Conservation (phyloP, 176 grass and related monocot genomes). For the Elymus sibiricus region DNA sequence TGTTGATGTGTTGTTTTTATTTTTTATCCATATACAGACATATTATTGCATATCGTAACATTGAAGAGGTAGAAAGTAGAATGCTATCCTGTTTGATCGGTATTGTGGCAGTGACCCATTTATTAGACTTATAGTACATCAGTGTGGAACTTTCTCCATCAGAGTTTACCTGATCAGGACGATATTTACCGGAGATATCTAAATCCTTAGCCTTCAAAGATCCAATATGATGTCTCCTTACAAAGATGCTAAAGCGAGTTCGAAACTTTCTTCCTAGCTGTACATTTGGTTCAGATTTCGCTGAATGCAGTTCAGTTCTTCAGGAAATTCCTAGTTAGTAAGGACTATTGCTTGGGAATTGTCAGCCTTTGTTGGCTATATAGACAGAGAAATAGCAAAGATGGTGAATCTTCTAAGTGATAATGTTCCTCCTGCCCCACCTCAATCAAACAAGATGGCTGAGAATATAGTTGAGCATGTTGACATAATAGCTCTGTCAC, state of each 20-base stretch:
- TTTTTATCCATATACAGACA: background rate
- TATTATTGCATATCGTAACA: background rate
- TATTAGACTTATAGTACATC: background rate
- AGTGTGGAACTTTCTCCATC: too few relatives aligned
- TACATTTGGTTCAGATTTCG: constrained; percentile 28
- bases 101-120: background rate
- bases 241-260: constrained; percentile 28
- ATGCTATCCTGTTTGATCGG: background rate
- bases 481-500: constrained; percentile 57
- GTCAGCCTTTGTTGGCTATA: constrained; percentile 6
- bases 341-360: constrained; percentile 18
- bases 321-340: constrained; percentile 27
- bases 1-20: background rate
- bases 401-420: constrained; percentile 32
- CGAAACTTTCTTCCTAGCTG: constrained; percentile 36
- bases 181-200: background rate
- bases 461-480: constrained; percentile 67
- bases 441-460: constrained; percentile 33
- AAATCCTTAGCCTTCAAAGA: constrained; percentile 34
- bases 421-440: constrained; percentile 12
- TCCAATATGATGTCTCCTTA: constrained; percentile 43
- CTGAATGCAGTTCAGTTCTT: constrained; percentile 19
- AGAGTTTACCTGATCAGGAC: background rate
- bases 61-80: background rate
- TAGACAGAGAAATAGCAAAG: constrained; percentile 13